These are phyloP conservation scores for Nannochloropsis gaditana DNA, from an alignment of 108 stramenopile genomes.

Conservation along the genomic window DNA sequence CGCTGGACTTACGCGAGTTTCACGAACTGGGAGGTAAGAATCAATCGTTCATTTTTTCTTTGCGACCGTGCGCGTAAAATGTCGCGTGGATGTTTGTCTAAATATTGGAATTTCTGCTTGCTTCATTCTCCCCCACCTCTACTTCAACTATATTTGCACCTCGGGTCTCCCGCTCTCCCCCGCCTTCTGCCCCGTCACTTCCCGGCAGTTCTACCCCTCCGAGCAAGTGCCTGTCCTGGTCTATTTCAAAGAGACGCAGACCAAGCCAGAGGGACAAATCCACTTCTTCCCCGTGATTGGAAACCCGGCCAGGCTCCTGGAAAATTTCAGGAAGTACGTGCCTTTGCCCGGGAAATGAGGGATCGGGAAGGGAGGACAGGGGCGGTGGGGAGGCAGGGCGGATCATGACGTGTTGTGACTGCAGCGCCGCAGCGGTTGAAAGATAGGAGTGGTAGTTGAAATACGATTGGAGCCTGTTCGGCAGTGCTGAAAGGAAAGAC, in stretches of 20 bases:
- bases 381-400: background rate
- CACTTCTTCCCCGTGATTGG: slow-evolving; percentile 45
- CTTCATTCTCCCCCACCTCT: too few relatives aligned
- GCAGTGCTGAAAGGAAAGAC: too few relatives aligned
- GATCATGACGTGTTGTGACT: too few relatives aligned
- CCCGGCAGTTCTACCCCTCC: slow-evolving; percentile 54
- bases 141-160: background rate
- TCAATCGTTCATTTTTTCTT: background rate
- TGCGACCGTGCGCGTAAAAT: background rate
- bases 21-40: slow-evolving; percentile 56
- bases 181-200: background rate
- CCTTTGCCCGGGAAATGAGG: slow-evolving; percentile 25
- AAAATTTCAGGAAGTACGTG: slow-evolving; percentile 33
- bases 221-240: slow-evolving; percentile 61
- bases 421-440: too few relatives aligned
- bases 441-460: too few relatives aligned
- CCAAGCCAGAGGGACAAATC: slow-evolving; percentile 63
- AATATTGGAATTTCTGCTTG: too few relatives aligned
- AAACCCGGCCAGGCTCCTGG: slow-evolving; percentile 25
- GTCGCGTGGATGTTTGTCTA: too few relatives aligned
- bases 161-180: background rate
- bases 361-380: background rate
- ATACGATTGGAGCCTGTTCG: too few relatives aligned
- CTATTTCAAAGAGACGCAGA: slow-evolving; percentile 69
- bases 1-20: slow-evolving; percentile 61